These are phyloP conservation scores for Lipomyces japonicus DNA, from an alignment of 805 yeast species.

Conservation along the genomic window DNA sequence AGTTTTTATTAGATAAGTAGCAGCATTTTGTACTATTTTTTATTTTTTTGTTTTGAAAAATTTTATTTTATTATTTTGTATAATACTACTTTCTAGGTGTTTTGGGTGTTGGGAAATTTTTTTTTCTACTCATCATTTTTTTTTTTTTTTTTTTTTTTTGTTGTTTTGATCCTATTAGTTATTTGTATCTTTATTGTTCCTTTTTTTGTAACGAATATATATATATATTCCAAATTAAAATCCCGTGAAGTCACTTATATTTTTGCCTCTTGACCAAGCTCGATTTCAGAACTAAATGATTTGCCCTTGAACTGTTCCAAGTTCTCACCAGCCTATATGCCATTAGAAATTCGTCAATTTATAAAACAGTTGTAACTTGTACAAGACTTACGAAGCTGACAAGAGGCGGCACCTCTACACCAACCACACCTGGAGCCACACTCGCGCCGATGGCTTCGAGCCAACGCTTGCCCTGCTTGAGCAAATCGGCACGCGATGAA, in stretches of 20 bases:
- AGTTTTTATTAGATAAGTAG: background rate
- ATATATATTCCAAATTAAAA: too few species aligned
- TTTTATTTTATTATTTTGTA: conserved; percentile 1
- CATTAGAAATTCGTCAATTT: conserved; percentile 40
- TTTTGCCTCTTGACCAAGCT: too few species aligned
- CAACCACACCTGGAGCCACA: conserved; percentile 37
- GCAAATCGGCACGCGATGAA: conserved; percentile 64
- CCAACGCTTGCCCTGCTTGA: conserved; percentile 74
- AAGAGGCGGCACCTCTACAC: conserved; percentile 73
- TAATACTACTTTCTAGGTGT: conserved; percentile 13
- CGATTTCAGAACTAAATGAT: conserved; percentile 31
- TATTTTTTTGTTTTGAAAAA: background rate
- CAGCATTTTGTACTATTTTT: background rate
- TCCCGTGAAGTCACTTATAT: too few species aligned
- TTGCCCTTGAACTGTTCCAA: conserved; percentile 54
- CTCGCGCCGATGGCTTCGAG: conserved; percentile 59
- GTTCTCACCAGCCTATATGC: conserved; percentile 56
- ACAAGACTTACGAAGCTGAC: conserved; percentile 51
- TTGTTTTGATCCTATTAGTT: background rate
- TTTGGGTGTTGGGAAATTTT: conserved; percentile 19
- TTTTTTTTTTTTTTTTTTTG: background rate
- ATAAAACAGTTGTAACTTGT: conserved; percentile 40
- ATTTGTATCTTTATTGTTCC: background rate
- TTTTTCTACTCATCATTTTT: background rate
- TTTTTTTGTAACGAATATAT: too few species aligned